Conservation (phyloP, 108 stramenopile genomes). For the Skeletonema marinoi region DNA sequence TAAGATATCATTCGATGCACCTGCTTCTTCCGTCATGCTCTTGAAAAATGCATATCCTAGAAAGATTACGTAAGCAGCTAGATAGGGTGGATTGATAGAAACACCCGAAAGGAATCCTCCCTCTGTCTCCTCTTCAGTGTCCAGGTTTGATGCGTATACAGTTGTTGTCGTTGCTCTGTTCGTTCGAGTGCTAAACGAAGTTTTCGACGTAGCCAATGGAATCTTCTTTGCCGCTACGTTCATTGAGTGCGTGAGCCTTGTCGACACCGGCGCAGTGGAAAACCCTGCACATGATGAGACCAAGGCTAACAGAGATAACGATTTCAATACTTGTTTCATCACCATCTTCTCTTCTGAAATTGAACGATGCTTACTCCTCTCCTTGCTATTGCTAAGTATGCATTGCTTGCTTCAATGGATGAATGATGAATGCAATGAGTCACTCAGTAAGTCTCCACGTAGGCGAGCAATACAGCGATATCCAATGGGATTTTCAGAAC, state of each 20-base stretch:
- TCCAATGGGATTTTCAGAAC: neutral
- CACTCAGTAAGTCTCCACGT: neutral
- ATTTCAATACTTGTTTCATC: neutral
- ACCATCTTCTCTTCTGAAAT: neutral
- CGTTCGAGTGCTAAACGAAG: neutral
- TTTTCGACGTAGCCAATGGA: neutral
- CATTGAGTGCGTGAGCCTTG: neutral
- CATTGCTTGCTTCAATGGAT: neutral
- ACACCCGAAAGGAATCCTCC: slow-evolving; percentile 8
- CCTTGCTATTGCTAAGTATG: no score
- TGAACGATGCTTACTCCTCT: no score
- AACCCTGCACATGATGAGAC: neutral
- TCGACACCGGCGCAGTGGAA: neutral
- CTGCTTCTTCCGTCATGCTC: slow-evolving; percentile 19
- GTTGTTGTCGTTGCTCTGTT: neutral
- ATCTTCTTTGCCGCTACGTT: neutral
- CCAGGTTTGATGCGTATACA: neutral
- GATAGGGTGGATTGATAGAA: slow-evolving; percentile 45
- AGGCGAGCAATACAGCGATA: neutral
- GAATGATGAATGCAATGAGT: no score
- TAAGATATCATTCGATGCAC: slow-evolving; percentile 50
- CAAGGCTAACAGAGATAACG: neutral
- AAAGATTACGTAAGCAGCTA: slow-evolving; percentile 43
- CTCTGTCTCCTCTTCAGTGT: slow-evolving; percentile 3
- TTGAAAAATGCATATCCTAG: slow-evolving; percentile 28